phyloP scores from a whole-genome alignment of 805 yeast genomes.

The Candida tibetensis region DNA sequence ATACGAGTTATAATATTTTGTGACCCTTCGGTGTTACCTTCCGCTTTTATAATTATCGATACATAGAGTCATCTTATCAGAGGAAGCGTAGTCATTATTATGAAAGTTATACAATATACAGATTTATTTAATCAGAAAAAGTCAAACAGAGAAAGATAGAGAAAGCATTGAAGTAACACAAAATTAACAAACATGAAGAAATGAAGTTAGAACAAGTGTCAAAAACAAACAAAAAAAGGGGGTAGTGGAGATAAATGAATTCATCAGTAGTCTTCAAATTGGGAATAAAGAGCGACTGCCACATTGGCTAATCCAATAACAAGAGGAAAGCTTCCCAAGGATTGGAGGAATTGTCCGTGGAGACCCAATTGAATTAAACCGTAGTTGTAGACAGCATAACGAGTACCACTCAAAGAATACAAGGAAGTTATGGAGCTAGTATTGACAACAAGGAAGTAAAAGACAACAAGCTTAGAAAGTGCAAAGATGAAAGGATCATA shows the following conservation, averaged over 20 bases:
- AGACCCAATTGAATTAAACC: slow-evolving; percentile 36
- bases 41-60: too few relatives aligned
- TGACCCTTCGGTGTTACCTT: too few relatives aligned
- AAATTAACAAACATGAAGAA: slow-evolving; percentile 3
- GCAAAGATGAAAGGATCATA: slow-evolving; percentile 52
- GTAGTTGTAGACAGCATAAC: slow-evolving; percentile 28
- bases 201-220: slow-evolving; percentile 3
- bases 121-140: slow-evolving; percentile 1
- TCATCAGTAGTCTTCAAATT: slow-evolving; percentile 40
- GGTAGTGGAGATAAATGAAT: slow-evolving; percentile 1
- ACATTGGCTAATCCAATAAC: slow-evolving; percentile 46
- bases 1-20: too few relatives aligned
- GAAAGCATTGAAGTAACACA: slow-evolving; percentile 4
- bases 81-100: neutral
- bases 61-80: too few relatives aligned
- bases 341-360: slow-evolving; percentile 31
- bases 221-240: slow-evolving; percentile 9
- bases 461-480: slow-evolving; percentile 43
- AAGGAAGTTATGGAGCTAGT: slow-evolving; percentile 28
- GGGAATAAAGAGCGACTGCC: slow-evolving; percentile 50
- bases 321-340: slow-evolving; percentile 48
- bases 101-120: neutral
- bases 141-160: slow-evolving; percentile 6
- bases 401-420: slow-evolving; percentile 22
- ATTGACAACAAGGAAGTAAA: slow-evolving; percentile 37